Percentiles rank a stretch among this genome's conserved stretches.
Conservation (phyloP, 148 eudicot species). For the Chenopodium formosanum region DNA sequence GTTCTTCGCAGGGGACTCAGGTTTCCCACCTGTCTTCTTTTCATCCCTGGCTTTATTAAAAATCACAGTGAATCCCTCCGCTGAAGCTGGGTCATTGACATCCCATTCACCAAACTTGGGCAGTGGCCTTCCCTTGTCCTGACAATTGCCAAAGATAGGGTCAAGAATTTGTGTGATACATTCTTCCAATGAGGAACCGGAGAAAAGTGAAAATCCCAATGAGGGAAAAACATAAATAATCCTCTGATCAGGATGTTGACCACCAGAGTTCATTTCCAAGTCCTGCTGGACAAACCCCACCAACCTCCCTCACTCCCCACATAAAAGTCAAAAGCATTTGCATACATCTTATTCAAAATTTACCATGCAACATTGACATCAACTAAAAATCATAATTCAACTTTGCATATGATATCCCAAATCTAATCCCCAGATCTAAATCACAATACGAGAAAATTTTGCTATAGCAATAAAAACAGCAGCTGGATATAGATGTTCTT, state of each 20-base stretch:
- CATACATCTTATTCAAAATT: not conserved
- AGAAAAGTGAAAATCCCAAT: not conserved
- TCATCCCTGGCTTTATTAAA: slow-evolving; percentile 89
- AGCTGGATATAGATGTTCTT: not conserved
- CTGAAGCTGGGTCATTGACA: slow-evolving; percentile 86
- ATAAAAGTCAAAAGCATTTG: not conserved
- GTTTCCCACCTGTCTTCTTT: slow-evolving; percentile 80
- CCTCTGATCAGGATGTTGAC: not conserved
- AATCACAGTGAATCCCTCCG: slow-evolving; percentile 87
- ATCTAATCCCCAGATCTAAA: not conserved
- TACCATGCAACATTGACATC: not conserved
- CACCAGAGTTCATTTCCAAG: not conserved
- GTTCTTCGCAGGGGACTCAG: slow-evolving; percentile 59
- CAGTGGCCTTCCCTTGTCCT: slow-evolving; percentile 83
- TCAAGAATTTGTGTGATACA: slow-evolving; percentile 5
- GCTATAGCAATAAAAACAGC: not conserved
- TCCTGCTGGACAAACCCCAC: not conserved
- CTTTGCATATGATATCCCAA: not conserved
- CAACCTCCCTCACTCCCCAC: not conserved
- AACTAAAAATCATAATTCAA: not conserved
- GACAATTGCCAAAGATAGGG: slow-evolving; percentile 7
- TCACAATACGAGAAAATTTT: not conserved
- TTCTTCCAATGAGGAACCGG: not conserved
- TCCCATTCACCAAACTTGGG: slow-evolving; percentile 95
- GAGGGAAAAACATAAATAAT: not conserved